phyloP scores from a whole-genome alignment of 2,329 filamentous ascomycete species.

The Calonectria pseudoreteaudii region DNA sequence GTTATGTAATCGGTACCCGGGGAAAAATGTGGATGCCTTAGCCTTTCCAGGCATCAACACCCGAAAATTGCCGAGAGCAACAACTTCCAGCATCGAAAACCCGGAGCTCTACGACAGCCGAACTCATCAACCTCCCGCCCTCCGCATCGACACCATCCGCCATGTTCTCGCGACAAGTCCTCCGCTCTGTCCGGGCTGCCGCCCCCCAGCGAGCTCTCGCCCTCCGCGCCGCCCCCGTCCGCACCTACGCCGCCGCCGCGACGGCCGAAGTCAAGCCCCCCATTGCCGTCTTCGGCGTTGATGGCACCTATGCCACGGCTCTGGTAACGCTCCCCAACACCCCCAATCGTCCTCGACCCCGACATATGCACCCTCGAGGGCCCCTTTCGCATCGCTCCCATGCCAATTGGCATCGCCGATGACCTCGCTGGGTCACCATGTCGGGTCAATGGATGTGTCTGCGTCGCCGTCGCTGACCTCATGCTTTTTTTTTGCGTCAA shows the following conservation, averaged over 20 bases:
- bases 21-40: slow-evolving; percentile 51
- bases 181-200: slow-evolving; percentile 67
- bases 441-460: slow-evolving; percentile 39
- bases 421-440: slow-evolving; percentile 24
- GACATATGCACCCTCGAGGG: not conserved
- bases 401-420: slow-evolving; percentile 37
- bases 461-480: slow-evolving; percentile 37
- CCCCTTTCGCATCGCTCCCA: not conserved
- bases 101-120: slow-evolving; percentile 43
- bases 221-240: slow-evolving; percentile 65
- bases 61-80: slow-evolving; percentile 57
- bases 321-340: slow-evolving; percentile 73
- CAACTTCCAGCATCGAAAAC: slow-evolving; percentile 50
- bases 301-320: slow-evolving; percentile 98
- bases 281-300: slow-evolving; percentile 91
- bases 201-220: slow-evolving; percentile 68
- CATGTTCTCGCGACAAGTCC: slow-evolving; percentile 72
- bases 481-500: slow-evolving; percentile 45
- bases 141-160: slow-evolving; percentile 33
- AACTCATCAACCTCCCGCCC: slow-evolving; percentile 34
- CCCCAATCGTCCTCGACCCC: slow-evolving; percentile 22
- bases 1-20: slow-evolving; percentile 43
- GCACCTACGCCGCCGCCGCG: slow-evolving; percentile 83
- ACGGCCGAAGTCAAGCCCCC: slow-evolving; percentile 82
- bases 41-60: slow-evolving; percentile 52